phyloP scores from a whole-genome alignment of 2,329 filamentous ascomycete genomes.

The Chaetomiaceae sp. region DNA sequence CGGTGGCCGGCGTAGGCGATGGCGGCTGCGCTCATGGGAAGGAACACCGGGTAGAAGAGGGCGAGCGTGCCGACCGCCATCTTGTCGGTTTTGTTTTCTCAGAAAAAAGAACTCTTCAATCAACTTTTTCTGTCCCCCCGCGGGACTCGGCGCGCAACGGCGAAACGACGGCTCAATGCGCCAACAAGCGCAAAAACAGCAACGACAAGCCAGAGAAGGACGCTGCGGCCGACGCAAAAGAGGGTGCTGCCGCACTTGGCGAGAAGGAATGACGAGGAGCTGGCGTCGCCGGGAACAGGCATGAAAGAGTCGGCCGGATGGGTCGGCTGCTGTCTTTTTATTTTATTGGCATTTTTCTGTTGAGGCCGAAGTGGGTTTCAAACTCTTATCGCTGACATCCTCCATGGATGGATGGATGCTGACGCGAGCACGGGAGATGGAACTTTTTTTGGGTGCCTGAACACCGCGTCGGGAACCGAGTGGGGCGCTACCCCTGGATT shows the following conservation, averaged over 20 bases:
- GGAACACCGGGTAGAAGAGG: constrained; percentile 38
- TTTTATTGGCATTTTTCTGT: constrained; percentile 7
- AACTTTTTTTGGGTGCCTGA: not conserved
- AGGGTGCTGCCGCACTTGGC: constrained; percentile 42
- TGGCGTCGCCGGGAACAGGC: constrained; percentile 10
- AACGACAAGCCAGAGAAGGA: constrained; percentile 41
- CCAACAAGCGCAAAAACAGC: constrained; percentile 35
- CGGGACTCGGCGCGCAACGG: not conserved
- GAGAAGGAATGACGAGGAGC: constrained; percentile 22
- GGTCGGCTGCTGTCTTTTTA: not conserved
- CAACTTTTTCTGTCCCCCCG: not conserved
- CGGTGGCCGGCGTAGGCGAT: constrained; percentile 41
- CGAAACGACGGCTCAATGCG: constrained; percentile 30
- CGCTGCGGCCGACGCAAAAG: constrained; percentile 38
- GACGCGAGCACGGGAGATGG: too few relatives aligned
- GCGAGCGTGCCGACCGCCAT: constrained; percentile 32
- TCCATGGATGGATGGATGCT: not conserved
- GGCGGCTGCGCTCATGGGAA: constrained; percentile 40
- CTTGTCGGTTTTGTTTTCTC: not conserved
- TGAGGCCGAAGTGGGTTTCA: not conserved
- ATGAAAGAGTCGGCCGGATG: constrained; percentile 15
- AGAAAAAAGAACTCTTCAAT: not conserved
- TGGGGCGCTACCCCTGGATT: not conserved
- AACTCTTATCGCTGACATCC: too few relatives aligned
- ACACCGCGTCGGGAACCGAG: not conserved